Percentiles rank a stretch among this genome's conserved stretches.
phyloP scores from a whole-genome alignment of 805 yeast genomes.

The Komagataella kurtzmanii region DNA sequence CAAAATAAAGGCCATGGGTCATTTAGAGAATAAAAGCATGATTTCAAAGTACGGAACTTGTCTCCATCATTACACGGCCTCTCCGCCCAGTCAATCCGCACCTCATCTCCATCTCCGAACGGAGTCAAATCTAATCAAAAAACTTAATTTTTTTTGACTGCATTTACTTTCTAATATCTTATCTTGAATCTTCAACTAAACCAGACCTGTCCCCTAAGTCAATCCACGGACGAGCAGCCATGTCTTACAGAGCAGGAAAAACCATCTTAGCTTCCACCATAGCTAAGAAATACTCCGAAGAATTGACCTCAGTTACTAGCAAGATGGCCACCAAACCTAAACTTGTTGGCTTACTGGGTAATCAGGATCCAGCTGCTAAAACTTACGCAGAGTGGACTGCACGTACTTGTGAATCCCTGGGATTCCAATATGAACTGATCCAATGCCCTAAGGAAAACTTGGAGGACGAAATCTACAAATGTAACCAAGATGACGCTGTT shows the following conservation, averaged over 20 bases:
- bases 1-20: too few species aligned
- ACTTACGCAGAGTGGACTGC: conserved; percentile 96
- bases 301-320: conserved; percentile 46
- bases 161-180: neutral
- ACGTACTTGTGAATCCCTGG: conserved; percentile 75
- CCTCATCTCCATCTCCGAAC: neutral
- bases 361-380: conserved; percentile 86
- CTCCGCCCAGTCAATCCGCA: neutral
- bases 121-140: conserved; percentile 1
- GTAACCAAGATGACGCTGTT: conserved; percentile 63
- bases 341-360: conserved; percentile 85
- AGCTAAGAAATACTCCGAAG: conserved; percentile 70
- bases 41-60: too few species aligned
- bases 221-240: conserved; percentile 1
- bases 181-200: neutral
- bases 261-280: conserved; percentile 80
- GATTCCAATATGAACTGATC: conserved; percentile 72
- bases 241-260: conserved; percentile 37
- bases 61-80: neutral
- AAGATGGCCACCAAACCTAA: conserved; percentile 43
- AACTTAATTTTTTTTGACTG: neutral
- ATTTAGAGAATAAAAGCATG: too few species aligned
- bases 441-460: conserved; percentile 65
- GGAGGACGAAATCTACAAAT: conserved; percentile 71
- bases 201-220: neutral